Evolutionary conservation across 306 rosid genomes (phyloP), one percentile per base, ranked within the genome.

Genomic region (Vigna reflexopilosa): DNA sequence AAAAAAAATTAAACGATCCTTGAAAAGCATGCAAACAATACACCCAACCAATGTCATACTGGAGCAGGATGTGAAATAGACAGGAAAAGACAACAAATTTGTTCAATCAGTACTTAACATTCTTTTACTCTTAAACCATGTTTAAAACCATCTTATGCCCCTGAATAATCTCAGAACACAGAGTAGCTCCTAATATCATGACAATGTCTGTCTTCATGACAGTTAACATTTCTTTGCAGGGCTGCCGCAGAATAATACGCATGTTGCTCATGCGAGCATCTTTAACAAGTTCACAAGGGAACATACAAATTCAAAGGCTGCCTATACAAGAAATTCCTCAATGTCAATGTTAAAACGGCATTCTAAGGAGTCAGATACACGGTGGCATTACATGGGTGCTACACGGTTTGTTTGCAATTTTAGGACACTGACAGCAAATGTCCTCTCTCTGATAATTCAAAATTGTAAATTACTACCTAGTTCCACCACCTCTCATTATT

Each of bases 401-500:
- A 30, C 36, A 55, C 15, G 45, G 32, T 59, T 17, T 51, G 49
- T 54, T n/a, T 4, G 54, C 50, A 19, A 45, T 13, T 56, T 55
- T 44, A 26, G 59, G 59, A 57, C 22, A 69, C 47, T 7, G 36
- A 5, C 4, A 63, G 78, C 38, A 45, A 42, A 57, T 24, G 42
- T 30, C 40, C 71, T 49, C 32, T 64, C 42, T 67, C 52, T 64
- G 3, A 4, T 51, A 66, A 64, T 66, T 22, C 40, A 54, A 65
- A 70, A 71, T 24, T 34, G 9, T 16, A 70, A 42, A 63, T 20
- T 36, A 56, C 19, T 56, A 26, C 72, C n/a, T 67, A 49, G 30
- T 48, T 66, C 45, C 12, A 50, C 72, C 49, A 77, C 67, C 51
- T 52, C 62, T 52, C 68, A 73, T 56, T 77, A 65, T 62, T 66